phyloP scores from a whole-genome alignment of 441 rosid genomes.

The Metrosideros polymorpha region DNA sequence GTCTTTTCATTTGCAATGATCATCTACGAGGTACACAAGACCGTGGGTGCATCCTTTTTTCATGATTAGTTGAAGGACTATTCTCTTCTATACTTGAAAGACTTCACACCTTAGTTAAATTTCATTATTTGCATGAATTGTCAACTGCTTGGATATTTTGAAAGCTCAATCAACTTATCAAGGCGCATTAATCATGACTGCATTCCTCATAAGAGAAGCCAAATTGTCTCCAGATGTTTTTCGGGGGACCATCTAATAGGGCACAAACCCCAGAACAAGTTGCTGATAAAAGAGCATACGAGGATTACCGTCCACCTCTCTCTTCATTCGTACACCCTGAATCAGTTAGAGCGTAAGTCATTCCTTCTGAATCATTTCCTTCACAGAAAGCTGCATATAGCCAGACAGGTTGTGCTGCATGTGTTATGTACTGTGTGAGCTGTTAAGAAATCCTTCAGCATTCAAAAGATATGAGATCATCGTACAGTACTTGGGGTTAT shows the following conservation, averaged over 20 bases:
- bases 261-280: constrained; percentile 35
- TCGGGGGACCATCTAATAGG: constrained; percentile 39
- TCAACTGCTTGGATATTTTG: neutral
- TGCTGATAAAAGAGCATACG: constrained; percentile 55
- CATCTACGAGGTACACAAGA: constrained; percentile 36
- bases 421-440: neutral
- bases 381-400: neutral
- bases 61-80: neutral
- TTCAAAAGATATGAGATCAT: neutral
- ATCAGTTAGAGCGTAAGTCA: constrained; percentile 34
- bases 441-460: neutral
- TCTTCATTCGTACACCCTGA: constrained; percentile 37
- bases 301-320: constrained; percentile 45
- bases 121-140: neutral
- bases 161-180: neutral
- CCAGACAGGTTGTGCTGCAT: neutral
- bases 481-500: neutral
- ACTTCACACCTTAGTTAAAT: neutral
- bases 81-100: neutral
- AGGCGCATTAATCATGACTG: neutral
- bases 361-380: neutral
- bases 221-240: constrained; percentile 33
- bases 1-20: constrained; percentile 56
- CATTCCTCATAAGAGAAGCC: neutral
- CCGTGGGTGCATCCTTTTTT: neutral